A percentile compares a stretch with the other conserved stretches of the same genome.
Evolutionary conservation across 371 early-diverging fungal genomes (phyloP).

Genomic region (Lichtheimia corymbifera): DNA sequence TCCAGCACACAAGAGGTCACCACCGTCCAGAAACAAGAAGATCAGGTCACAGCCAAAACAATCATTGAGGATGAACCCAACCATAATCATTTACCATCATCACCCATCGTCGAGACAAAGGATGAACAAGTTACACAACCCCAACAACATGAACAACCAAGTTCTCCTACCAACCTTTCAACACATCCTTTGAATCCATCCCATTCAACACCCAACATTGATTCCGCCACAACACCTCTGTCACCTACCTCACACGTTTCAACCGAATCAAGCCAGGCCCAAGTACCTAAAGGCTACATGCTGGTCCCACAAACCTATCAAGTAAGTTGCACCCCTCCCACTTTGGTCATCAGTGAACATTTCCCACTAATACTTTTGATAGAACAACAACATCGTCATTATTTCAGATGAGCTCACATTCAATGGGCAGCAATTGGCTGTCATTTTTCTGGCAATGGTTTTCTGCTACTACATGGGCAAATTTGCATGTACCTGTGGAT

Average conservation of each 20-base stretch:
- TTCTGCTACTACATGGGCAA: constrained; percentile 55
- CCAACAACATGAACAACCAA: too few relatives aligned
- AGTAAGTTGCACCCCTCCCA: constrained; percentile 22
- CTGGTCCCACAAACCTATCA: constrained; percentile 45
- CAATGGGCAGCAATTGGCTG: constrained; percentile 52
- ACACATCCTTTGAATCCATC: neutral
- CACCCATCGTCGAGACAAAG: neutral
- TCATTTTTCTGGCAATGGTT: constrained; percentile 50
- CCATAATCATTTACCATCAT: constrained; percentile 3
- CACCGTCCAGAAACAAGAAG: too few relatives aligned
- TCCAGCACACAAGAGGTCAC: too few relatives aligned
- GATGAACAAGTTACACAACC: too few relatives aligned
- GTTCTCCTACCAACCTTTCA: too few relatives aligned
- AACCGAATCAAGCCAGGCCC: constrained; percentile 8
- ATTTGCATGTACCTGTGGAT: constrained; percentile 36
- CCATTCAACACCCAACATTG: neutral
- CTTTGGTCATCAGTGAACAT: neutral
- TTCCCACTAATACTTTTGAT: constrained; percentile 2
- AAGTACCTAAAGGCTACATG: constrained; percentile 48
- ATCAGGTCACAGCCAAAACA: neutral
- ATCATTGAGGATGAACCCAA: neutral
- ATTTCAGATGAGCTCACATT: constrained; percentile 52
- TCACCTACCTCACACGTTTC: constrained; percentile 11
- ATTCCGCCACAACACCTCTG: neutral
- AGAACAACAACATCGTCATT: constrained; percentile 44